Evolutionary conservation across 179 eudicot species (phyloP).

Genomic region (Pouteria campechiana): DNA sequence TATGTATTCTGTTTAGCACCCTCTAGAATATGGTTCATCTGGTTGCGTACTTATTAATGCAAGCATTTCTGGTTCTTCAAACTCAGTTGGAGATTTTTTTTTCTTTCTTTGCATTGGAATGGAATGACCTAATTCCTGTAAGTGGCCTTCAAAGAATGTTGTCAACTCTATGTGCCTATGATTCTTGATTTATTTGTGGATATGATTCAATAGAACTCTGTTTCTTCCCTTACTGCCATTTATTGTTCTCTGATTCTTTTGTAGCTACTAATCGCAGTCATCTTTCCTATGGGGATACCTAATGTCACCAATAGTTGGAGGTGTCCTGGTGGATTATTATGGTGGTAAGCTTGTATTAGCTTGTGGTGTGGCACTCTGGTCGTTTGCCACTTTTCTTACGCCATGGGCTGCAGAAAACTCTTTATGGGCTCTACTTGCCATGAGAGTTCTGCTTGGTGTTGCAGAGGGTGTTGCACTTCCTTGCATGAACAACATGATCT

Average conservation of each 20-base stretch:
- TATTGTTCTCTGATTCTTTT: conserved; percentile 25
- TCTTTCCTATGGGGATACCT: conserved; percentile 99
- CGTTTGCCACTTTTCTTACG: conserved; percentile 84
- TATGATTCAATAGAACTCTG: not conserved
- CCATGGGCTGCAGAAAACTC: conserved; percentile 97
- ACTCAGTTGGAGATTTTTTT: no score
- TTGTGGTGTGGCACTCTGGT: conserved; percentile 97
- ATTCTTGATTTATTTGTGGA: no score
- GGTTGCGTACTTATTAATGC: no score
- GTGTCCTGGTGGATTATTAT: conserved; percentile 87
- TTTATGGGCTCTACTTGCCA: conserved; percentile 59
- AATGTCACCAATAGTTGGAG: conserved; percentile 93
- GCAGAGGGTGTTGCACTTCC: conserved; percentile 99
- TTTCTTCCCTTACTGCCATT: no score
- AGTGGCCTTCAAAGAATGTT: no score
- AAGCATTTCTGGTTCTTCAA: no score
- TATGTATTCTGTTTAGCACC: no score
- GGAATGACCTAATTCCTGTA: no score
- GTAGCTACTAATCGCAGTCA: conserved; percentile 58
- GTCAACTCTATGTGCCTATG: no score
- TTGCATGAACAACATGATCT: conserved; percentile 94
- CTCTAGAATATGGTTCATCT: no score
- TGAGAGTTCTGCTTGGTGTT: conserved; percentile 76
- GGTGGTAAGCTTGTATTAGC: conserved; percentile 92
- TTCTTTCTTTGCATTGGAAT: no score